Evolutionary conservation across 2,329 filamentous ascomycete species (phyloP).

Genomic region (Botrytis pseudocinerea): DNA sequence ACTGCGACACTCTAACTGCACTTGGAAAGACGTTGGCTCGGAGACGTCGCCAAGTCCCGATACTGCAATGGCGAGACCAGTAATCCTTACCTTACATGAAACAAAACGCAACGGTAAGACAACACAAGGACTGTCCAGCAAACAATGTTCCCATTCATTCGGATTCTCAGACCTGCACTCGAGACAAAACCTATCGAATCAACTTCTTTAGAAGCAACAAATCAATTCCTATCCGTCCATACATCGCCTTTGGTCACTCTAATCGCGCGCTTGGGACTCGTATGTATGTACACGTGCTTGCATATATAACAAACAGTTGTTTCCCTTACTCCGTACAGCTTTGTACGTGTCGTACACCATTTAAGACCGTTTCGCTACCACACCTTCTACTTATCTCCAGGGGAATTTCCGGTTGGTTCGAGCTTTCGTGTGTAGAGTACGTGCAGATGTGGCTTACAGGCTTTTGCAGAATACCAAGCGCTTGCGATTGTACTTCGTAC

Average conservation of each 20-base stretch:
- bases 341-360: background rate
- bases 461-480: background rate
- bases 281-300: conserved; percentile 10
- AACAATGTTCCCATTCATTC: background rate
- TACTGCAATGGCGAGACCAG: background rate
- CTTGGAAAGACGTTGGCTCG: background rate
- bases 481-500: background rate
- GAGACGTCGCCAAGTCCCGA: background rate
- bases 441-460: conserved; percentile 12
- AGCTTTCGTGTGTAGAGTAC: background rate
- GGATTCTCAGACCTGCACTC: background rate
- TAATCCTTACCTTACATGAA: background rate
- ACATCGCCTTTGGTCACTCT: background rate
- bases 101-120: background rate
- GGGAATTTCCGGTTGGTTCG: conserved; percentile 15
- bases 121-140: background rate
- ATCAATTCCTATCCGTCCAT: background rate
- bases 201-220: background rate
- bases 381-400: background rate
- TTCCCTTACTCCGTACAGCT: background rate
- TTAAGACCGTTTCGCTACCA: background rate
- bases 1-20: background rate
- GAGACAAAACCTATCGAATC: background rate
- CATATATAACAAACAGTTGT: conserved; percentile 4
- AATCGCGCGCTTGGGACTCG: conserved; percentile 12